phyloP scores from a whole-genome alignment of 2,329 filamentous ascomycete genomes.

The Pyricularia sp. region DNA sequence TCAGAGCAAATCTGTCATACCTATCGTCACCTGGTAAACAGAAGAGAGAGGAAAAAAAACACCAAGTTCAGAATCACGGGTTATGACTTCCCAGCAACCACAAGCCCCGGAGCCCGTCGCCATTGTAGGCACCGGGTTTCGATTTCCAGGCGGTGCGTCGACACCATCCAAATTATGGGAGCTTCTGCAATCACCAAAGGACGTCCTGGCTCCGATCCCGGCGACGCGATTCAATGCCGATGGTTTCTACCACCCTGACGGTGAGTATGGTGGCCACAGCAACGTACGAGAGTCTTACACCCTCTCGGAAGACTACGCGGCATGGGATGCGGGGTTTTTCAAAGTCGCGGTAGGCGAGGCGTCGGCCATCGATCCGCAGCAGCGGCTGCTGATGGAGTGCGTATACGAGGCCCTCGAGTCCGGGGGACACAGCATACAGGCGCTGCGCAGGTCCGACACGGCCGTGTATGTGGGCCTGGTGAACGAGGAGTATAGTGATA shows the following conservation, averaged over 20 bases:
- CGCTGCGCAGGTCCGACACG: constrained; percentile 12
- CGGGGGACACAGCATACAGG: constrained; percentile 9
- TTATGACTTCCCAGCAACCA: no score
- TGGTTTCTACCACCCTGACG: constrained; percentile 4
- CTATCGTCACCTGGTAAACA: no score
- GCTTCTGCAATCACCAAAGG: not conserved
- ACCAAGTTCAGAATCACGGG: no score
- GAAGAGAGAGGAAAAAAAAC: no score
- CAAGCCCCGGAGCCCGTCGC: constrained; percentile 7
- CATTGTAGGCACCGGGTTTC: constrained; percentile 8
- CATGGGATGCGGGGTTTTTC: constrained; percentile 53
- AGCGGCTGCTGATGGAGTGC: constrained; percentile 22
- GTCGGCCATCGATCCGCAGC: constrained; percentile 25
- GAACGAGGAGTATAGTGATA: constrained; percentile 13
- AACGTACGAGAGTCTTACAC: constrained; percentile 8
- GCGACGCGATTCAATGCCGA: not conserved
- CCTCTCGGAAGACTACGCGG: constrained; percentile 1
- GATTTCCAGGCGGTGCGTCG: constrained; percentile 7
- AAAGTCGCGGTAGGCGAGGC: constrained; percentile 48
- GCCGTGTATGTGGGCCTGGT: constrained; percentile 16
- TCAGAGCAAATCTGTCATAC: no score
- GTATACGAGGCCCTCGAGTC: constrained; percentile 26
- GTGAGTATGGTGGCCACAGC: constrained; percentile 9
- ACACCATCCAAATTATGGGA: constrained; percentile 9
- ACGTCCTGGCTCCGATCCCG: constrained; percentile 1